phyloP scores from a whole-genome alignment of 1,284 basidiomycete genomes.

The Trichosporon faecale region DNA sequence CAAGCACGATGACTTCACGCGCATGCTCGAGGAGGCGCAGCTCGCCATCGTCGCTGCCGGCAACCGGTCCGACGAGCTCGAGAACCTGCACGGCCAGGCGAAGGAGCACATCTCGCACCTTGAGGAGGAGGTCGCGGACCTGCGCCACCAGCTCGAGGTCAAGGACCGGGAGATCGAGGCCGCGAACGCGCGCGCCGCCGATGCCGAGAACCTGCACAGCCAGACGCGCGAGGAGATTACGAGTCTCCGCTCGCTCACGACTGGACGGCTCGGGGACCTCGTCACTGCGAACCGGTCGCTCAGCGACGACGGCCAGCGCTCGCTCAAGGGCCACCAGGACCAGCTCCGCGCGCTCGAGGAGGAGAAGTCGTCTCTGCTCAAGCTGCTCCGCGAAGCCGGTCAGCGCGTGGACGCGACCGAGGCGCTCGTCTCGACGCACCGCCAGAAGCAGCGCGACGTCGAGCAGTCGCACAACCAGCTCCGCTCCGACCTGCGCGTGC shows the following conservation, averaged over 20 bases:
- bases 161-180: slow-evolving; percentile 68
- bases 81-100: slow-evolving; percentile 67
- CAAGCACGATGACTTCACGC: slow-evolving; percentile 76
- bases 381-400: slow-evolving; percentile 72
- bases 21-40: slow-evolving; percentile 80
- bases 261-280: slow-evolving; percentile 75
- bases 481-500: slow-evolving; percentile 71
- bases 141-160: slow-evolving; percentile 72
- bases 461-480: slow-evolving; percentile 69
- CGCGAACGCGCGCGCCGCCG: slow-evolving; percentile 62
- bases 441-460: slow-evolving; percentile 62
- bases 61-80: slow-evolving; percentile 66
- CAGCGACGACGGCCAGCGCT: slow-evolving; percentile 71
- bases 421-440: slow-evolving; percentile 67
- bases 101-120: slow-evolving; percentile 65
- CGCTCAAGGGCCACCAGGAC: slow-evolving; percentile 69
- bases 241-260: slow-evolving; percentile 75
- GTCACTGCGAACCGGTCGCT: slow-evolving; percentile 78
- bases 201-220: slow-evolving; percentile 80
- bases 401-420: slow-evolving; percentile 68
- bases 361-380: slow-evolving; percentile 68
- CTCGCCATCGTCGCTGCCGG: slow-evolving; percentile 72
- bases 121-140: slow-evolving; percentile 70
- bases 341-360: slow-evolving; percentile 74
- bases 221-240: slow-evolving; percentile 87